Percentiles rank a stretch among this genome's conserved stretches.
Evolutionary conservation across 2,329 filamentous ascomycete species (phyloP).

Genomic region (Sporothrix dimorphospora): DNA sequence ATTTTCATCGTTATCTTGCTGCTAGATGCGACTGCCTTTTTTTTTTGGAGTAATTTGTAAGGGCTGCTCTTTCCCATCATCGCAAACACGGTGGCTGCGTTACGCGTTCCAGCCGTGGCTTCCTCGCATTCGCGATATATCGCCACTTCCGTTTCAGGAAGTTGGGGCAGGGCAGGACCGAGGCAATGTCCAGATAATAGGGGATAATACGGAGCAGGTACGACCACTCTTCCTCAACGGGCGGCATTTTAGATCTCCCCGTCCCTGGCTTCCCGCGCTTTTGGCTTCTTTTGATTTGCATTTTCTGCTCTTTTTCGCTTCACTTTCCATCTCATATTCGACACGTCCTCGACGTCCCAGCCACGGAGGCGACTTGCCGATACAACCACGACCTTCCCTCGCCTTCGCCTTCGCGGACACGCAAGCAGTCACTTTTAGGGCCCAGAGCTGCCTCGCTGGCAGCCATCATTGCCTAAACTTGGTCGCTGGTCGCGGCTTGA

Average conservation of each 20-base stretch:
- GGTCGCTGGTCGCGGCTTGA: constrained; percentile 9
- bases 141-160: constrained; percentile 24
- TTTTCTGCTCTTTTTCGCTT: neutral
- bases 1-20: neutral
- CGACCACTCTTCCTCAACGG: constrained; percentile 7
- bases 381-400: neutral
- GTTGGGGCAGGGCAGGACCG: neutral
- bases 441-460: constrained; percentile 13
- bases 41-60: neutral
- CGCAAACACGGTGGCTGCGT: neutral
- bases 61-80: neutral
- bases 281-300: neutral
- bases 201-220: neutral
- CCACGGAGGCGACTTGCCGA: neutral
- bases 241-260: neutral
- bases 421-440: constrained; percentile 12
- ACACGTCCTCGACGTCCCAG: neutral
- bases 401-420: neutral
- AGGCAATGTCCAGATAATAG: neutral
- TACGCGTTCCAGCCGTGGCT: constrained; percentile 8
- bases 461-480: constrained; percentile 19
- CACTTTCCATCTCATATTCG: neutral
- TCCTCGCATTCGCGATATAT: neutral
- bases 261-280: neutral
- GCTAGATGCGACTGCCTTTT: neutral